Conservation (phyloP, 208 protist species). For the Trichomonas vaginalis region DNA sequence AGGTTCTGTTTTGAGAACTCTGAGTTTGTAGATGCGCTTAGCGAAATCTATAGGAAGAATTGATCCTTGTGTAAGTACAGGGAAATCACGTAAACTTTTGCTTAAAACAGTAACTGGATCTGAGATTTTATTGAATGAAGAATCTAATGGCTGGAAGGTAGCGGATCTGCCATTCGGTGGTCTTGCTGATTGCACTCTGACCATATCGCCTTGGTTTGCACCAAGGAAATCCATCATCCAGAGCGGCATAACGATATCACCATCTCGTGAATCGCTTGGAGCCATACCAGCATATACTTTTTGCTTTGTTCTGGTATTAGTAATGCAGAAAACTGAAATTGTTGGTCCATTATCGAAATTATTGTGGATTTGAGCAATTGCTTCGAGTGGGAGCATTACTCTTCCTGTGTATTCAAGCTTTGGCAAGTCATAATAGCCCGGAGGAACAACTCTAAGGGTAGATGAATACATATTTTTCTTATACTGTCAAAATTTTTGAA, state of each 20-base stretch:
- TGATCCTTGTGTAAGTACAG: background rate
- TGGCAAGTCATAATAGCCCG: background rate
- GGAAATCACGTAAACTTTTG: background rate
- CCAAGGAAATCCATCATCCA: background rate
- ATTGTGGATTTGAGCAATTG: background rate
- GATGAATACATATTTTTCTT: background rate
- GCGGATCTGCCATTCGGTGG: background rate
- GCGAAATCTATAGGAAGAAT: background rate
- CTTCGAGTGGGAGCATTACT: background rate
- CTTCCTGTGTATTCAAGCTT: background rate
- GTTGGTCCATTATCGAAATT: background rate
- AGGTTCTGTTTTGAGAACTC: slow-evolving; percentile 6
- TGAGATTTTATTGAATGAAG: background rate
- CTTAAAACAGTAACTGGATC: background rate
- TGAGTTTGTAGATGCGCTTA: background rate
- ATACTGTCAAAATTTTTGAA: background rate
- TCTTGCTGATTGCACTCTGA: background rate
- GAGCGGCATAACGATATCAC: background rate
- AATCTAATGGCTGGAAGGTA: background rate
- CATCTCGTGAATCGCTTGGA: background rate
- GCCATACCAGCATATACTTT: background rate
- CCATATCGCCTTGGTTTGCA: background rate
- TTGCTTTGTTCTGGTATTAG: background rate
- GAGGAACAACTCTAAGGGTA: background rate
- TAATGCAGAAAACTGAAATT: background rate